Evolutionary conservation across 2,329 filamentous ascomycete species (phyloP).

Genomic region (Gaeumannomyces sp.): DNA sequence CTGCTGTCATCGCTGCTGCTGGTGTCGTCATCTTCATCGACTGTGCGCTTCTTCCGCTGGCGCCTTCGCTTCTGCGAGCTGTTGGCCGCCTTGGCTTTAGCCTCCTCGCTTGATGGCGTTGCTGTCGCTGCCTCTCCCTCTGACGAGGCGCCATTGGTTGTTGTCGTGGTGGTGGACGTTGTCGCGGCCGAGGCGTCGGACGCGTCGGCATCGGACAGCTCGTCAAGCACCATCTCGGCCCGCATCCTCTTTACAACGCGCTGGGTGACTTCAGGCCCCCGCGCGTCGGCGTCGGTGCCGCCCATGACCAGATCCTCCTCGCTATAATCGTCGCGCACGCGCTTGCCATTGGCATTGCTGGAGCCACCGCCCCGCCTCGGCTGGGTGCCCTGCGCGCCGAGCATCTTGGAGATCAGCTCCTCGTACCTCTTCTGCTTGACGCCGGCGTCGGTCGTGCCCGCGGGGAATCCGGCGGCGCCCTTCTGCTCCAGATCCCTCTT

Average conservation of each 20-base stretch:
- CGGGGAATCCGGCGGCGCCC: conserved; percentile 41
- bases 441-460: conserved; percentile 28
- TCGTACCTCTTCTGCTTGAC: conserved; percentile 28
- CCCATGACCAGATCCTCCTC: conserved; percentile 46
- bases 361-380: background rate
- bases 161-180: conserved; percentile 22
- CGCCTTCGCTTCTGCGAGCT: conserved; percentile 40
- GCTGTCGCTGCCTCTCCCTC: conserved; percentile 15
- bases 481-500: conserved; percentile 45
- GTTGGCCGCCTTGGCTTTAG: conserved; percentile 27
- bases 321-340: conserved; percentile 32
- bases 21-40: conserved; percentile 37
- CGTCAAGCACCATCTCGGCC: conserved; percentile 50
- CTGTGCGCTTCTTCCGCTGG: conserved; percentile 45
- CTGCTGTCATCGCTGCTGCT: conserved; percentile 23
- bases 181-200: conserved; percentile 26
- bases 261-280: conserved; percentile 45
- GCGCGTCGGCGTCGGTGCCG: conserved; percentile 21
- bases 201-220: conserved; percentile 43
- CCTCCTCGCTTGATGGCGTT: conserved; percentile 14
- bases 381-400: conserved; percentile 10
- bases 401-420: conserved; percentile 14
- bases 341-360: conserved; percentile 38
- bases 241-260: conserved; percentile 58
- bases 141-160: conserved; percentile 22